Conservation (phyloP, 148 eudicot species). For the Oxyria digyna region DNA sequence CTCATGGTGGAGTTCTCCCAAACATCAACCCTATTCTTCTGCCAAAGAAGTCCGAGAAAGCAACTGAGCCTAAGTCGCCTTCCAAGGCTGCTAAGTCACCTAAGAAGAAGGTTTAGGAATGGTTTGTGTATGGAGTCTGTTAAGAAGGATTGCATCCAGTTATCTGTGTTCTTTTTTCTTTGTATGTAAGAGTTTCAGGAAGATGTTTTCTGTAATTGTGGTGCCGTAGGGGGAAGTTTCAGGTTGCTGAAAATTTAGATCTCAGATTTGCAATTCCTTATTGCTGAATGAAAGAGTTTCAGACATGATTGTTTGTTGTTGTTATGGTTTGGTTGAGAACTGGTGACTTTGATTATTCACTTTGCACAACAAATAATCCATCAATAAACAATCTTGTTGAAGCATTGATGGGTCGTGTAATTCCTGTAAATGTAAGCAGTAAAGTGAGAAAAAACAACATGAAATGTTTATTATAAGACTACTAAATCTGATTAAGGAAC, state of each 20-base stretch:
- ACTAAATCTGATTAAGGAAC: too few species aligned
- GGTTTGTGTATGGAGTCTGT: neutral
- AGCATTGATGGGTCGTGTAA: neutral
- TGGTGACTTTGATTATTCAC: neutral
- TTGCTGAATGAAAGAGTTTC: neutral
- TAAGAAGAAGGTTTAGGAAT: neutral
- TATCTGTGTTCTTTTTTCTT: neutral
- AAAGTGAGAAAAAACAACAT: too few species aligned
- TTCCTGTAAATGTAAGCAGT: neutral
- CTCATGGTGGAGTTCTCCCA: conserved; percentile 8
- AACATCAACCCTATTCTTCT: conserved; percentile 7
- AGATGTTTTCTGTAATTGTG: neutral
- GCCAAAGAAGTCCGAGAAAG: conserved; percentile 5
- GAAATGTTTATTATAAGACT: too few species aligned
- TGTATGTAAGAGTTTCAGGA: neutral
- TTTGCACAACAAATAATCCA: neutral
- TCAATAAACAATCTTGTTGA: neutral
- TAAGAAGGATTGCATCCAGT: neutral
- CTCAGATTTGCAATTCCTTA: neutral
- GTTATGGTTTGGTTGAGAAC: too few species aligned
- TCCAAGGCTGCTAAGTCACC: conserved; percentile 1
- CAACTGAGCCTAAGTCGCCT: conserved; percentile 6
- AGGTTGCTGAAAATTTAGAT: neutral
- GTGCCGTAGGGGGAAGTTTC: neutral
- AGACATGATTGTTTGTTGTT: too few species aligned